Evolutionary conservation across 75 land plant genomes (phyloP).

Genomic region (Cryptomeria japonica): DNA sequence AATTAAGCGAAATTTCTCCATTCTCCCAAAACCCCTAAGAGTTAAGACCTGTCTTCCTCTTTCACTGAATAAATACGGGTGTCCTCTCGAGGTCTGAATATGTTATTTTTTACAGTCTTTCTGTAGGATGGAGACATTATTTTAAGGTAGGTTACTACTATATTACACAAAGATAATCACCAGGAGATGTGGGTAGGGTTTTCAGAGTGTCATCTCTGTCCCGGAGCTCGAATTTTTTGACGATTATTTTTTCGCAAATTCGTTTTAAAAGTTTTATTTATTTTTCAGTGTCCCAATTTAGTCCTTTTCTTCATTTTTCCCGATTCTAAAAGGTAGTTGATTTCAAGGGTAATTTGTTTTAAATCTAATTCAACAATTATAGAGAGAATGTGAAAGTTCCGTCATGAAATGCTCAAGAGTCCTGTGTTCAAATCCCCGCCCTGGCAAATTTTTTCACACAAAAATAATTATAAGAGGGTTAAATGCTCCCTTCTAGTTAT

Average conservation of each 20-base stretch:
- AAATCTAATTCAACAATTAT: background rate
- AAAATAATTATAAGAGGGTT: background rate
- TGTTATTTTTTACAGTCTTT: background rate
- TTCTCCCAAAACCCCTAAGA: background rate
- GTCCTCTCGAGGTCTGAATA: background rate
- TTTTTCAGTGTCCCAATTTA: background rate
- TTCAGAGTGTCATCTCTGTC: too few relatives aligned
- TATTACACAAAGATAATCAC: background rate
- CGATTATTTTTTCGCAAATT: background rate
- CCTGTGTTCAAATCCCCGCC: background rate
- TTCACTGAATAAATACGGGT: background rate
- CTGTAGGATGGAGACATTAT: background rate
- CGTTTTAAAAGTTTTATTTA: too few relatives aligned
- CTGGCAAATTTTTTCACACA: background rate
- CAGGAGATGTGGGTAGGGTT: background rate
- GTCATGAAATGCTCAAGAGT: background rate
- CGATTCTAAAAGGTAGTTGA: background rate
- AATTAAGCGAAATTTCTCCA: background rate
- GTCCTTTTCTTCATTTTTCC: background rate
- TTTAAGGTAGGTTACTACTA: too few relatives aligned
- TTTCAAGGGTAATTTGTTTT: background rate
- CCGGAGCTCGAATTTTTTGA: background rate
- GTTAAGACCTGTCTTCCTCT: background rate
- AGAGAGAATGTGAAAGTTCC: background rate
- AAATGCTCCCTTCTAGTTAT: background rate